These are phyloP conservation scores for Mortierella antarctica DNA, from an alignment of 192 early-diverging fungal genomes.

Conservation along the genomic window DNA sequence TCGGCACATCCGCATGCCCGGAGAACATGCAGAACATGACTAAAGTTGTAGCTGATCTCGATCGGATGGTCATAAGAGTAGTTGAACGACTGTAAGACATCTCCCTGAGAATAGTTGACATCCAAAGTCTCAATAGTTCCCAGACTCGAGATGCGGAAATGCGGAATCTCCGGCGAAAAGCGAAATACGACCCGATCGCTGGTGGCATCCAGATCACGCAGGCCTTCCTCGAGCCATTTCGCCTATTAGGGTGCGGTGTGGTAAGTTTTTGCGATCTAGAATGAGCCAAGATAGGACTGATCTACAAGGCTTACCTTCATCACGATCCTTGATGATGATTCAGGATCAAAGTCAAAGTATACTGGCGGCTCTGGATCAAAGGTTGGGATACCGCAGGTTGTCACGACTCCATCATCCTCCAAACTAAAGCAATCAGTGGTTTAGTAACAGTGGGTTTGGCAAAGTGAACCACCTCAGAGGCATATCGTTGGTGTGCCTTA, in stretches of 20 bases:
- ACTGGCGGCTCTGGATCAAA: slow-evolving; percentile 37
- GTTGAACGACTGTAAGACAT: slow-evolving; percentile 36
- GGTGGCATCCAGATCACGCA: slow-evolving; percentile 43
- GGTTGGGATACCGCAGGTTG: slow-evolving; percentile 39
- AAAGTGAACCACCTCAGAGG: not conserved
- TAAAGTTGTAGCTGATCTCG: slow-evolving; percentile 43
- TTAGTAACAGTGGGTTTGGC: not conserved
- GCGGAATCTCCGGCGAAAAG: slow-evolving; percentile 38
- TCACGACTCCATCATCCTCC: slow-evolving; percentile 42
- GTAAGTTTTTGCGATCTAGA: not conserved
- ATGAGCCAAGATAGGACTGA: not conserved
- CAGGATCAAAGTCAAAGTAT: slow-evolving; percentile 37
- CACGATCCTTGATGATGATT: slow-evolving; percentile 23
- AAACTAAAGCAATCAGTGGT: slow-evolving; percentile 4
- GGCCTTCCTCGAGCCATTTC: slow-evolving; percentile 45
- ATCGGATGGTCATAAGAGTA: slow-evolving; percentile 19
- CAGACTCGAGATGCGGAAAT: slow-evolving; percentile 45
- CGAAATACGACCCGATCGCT: slow-evolving; percentile 44
- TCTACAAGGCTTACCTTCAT: slow-evolving; percentile 22
- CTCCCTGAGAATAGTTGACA: slow-evolving; percentile 49
- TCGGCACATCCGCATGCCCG: slow-evolving; percentile 24
- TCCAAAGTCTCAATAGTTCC: slow-evolving; percentile 48
- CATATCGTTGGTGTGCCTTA: not conserved
- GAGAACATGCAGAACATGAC: slow-evolving; percentile 37
- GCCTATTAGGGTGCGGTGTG: slow-evolving; percentile 8